A percentile compares a stretch with the other conserved stretches of the same genome.
These are phyloP conservation scores for Fallopia convolvulus DNA, from an alignment of 148 eudicot species.

Conservation along the genomic window DNA sequence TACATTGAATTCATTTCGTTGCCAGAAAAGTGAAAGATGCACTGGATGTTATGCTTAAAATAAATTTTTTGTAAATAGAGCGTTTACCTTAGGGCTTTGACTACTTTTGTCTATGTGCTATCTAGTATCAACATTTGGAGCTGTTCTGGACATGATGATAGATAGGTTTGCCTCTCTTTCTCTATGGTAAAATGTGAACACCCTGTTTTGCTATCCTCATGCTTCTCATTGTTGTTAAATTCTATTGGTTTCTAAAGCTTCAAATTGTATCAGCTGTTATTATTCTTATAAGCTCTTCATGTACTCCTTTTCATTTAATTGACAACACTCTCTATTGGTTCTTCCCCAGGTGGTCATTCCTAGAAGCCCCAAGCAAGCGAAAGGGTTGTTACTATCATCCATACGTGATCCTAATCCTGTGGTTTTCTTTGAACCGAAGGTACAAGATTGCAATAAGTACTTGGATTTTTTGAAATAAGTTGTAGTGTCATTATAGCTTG, in stretches of 20 bases:
- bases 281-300: not conserved
- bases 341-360: slow-evolving; percentile 74
- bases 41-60: not conserved
- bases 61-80: not conserved
- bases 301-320: not conserved
- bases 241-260: slow-evolving; percentile 1
- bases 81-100: not conserved
- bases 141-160: slow-evolving; percentile 69
- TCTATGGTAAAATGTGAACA: not conserved
- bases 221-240: not conserved
- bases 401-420: slow-evolving; percentile 98
- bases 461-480: no score
- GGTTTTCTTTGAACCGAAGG: slow-evolving; percentile 98
- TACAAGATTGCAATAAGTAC: slow-evolving; percentile 18
- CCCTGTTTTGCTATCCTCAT: not conserved
- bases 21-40: not conserved
- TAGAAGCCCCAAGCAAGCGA: slow-evolving; percentile 87
- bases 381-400: slow-evolving; percentile 74
- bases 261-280: not conserved
- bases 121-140: slow-evolving; percentile 85
- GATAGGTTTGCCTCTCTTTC: not conserved
- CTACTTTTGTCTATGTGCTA: not conserved
- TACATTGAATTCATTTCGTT: not conserved
- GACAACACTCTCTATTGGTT: not conserved
- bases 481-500: no score